A percentile compares a stretch with the other conserved stretches of the same genome.
These are phyloP conservation scores for Parathielavia hyrcaniae DNA, from an alignment of 495 filamentous ascomycete species.

Conservation along the genomic window DNA sequence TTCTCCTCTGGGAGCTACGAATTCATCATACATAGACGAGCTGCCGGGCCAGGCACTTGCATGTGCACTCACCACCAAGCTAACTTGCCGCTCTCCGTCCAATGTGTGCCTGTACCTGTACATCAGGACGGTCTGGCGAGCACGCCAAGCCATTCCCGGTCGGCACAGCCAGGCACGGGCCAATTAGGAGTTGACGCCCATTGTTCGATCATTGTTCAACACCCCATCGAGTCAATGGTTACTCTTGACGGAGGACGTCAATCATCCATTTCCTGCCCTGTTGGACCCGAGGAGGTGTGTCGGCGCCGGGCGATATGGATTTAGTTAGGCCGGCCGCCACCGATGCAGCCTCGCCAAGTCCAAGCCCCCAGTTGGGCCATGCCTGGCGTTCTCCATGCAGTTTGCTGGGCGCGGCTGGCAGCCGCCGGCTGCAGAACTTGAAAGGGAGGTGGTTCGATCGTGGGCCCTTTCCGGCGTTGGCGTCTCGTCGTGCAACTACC, in stretches of 20 bases:
- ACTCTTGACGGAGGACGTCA: no score
- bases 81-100: not conserved
- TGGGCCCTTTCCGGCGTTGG: not conserved
- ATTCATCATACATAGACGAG: constrained; percentile 13
- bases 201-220: no score
- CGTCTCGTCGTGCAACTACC: not conserved
- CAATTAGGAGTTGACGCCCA: not conserved
- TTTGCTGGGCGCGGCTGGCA: constrained; percentile 7
- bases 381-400: not conserved
- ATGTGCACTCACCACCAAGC: constrained; percentile 11
- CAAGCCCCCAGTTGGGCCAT: not conserved
- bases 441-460: not conserved
- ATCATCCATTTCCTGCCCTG: no score
- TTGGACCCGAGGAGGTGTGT: no score
- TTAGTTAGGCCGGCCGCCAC: not conserved
- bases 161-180: constrained; percentile 10
- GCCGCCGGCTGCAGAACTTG: no score
- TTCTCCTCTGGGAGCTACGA: no score
- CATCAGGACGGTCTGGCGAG: not conserved
- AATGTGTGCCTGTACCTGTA: no score
- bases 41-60: constrained; percentile 31
- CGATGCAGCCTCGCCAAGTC: not conserved
- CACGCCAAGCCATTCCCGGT: constrained; percentile 9
- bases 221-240: no score
- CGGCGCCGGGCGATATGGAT: no score